These are phyloP conservation scores for Eudorina sp. DNA, from an alignment of 139 green algal species.

Conservation along the genomic window DNA sequence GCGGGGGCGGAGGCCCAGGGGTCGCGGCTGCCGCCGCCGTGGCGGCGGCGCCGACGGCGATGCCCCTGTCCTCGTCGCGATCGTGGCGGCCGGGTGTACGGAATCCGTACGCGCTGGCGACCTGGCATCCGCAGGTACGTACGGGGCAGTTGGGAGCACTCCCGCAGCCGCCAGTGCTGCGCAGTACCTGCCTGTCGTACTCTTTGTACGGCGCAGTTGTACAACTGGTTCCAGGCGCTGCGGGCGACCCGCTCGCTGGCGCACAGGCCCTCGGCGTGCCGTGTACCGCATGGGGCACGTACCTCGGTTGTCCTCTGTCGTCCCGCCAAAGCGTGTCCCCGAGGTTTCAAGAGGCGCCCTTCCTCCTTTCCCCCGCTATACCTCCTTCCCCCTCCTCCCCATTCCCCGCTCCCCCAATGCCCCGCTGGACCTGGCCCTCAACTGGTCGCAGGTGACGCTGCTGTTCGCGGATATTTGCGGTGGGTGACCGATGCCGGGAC, in stretches of 20 bases:
- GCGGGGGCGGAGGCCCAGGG: not conserved
- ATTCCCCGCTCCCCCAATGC: not conserved
- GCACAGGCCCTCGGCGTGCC: no score
- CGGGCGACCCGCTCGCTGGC: no score
- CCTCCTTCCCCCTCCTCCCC: not conserved
- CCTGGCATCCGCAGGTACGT: slow-evolving; percentile 15
- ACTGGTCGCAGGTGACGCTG: slow-evolving; percentile 38
- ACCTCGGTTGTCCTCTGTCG: not conserved
- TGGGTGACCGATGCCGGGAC: no score
- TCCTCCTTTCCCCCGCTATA: not conserved
- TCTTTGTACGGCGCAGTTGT: no score
- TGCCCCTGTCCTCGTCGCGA: not conserved
- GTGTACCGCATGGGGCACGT: not conserved
- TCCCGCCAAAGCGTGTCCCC: not conserved
- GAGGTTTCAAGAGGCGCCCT: not conserved
- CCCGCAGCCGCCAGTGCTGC: not conserved
- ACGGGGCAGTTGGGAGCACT: not conserved
- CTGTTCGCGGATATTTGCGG: slow-evolving; percentile 61
- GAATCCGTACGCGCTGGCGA: not conserved
- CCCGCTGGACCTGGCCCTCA: not conserved
- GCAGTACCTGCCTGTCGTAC: not conserved
- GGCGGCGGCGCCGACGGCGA: not conserved
- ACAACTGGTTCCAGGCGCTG: no score
- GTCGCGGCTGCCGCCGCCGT: not conserved
- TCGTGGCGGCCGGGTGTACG: not conserved